Conservation (phyloP, 2,329 filamentous ascomycete species). For the Geosmithia morbida region DNA sequence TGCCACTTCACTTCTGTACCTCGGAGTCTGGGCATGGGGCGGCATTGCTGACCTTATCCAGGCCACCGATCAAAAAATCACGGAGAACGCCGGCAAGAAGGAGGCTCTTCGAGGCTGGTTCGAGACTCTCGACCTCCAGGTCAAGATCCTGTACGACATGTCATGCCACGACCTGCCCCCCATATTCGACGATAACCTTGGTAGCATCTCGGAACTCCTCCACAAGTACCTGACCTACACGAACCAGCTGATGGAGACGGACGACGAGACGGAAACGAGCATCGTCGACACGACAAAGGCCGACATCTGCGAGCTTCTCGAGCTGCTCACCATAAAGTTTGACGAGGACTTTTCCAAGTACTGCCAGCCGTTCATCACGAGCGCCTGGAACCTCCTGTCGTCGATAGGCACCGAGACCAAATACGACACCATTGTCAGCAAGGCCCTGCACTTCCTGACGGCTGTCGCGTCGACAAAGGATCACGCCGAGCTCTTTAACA, state of each 20-base stretch:
- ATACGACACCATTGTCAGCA: conserved; percentile 89
- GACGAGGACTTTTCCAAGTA: conserved; percentile 82
- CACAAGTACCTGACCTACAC: conserved; percentile 90
- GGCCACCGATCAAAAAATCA: conserved; percentile 57
- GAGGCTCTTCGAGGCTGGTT: conserved; percentile 64
- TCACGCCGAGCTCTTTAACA: conserved; percentile 78
- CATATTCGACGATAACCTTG: conserved; percentile 81
- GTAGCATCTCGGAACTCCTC: conserved; percentile 60
- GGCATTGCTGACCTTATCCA: conserved; percentile 14
- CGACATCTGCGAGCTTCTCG: conserved; percentile 81
- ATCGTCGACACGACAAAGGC: conserved; percentile 78
- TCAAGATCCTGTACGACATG: conserved; percentile 90
- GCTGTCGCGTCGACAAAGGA: conserved; percentile 66
- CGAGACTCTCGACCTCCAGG: conserved; percentile 70
- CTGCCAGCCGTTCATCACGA: conserved; percentile 72
- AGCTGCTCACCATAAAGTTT: conserved; percentile 87
- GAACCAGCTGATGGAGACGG: conserved; percentile 67
- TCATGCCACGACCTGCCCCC: conserved; percentile 95
- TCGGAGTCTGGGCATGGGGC: neutral
- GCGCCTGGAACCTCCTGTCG: conserved; percentile 83
- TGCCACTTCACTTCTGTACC: too few species aligned
- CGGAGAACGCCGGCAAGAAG: conserved; percentile 62
- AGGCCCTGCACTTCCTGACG: conserved; percentile 86
- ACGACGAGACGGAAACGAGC: conserved; percentile 82
- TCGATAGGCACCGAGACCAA: conserved; percentile 77